These are phyloP conservation scores for Hymenochaete sp. DNA, from an alignment of 1,284 basidiomycete genomes.

Conservation along the genomic window DNA sequence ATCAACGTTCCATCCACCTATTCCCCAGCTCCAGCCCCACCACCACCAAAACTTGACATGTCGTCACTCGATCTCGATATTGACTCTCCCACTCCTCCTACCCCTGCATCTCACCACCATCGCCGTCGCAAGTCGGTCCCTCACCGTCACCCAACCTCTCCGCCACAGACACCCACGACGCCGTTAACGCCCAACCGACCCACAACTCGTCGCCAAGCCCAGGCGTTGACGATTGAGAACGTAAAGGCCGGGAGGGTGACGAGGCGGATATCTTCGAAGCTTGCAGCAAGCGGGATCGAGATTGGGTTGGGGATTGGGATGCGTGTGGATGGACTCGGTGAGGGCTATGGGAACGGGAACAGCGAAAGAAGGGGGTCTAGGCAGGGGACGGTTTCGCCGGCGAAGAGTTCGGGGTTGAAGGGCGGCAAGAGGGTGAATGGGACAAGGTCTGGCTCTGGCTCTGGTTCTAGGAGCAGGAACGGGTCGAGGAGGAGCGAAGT, in stretches of 20 bases:
- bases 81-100: too few species aligned
- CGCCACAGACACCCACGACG: slow-evolving; percentile 9
- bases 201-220: slow-evolving; percentile 15
- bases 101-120: slow-evolving; percentile 1
- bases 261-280: slow-evolving; percentile 11
- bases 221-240: slow-evolving; percentile 12
- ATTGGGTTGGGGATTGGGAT: neutral
- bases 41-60: too few species aligned
- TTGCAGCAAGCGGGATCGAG: slow-evolving; percentile 10
- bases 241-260: slow-evolving; percentile 5
- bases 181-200: slow-evolving; percentile 14
- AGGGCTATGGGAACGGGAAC: too few species aligned
- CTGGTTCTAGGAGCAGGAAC: too few species aligned
- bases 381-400: too few species aligned
- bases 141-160: slow-evolving; percentile 11
- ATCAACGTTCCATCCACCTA: neutral
- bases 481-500: too few species aligned
- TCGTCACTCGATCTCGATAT: too few species aligned
- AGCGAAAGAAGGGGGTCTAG: too few species aligned
- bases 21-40: too few species aligned
- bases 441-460: too few species aligned
- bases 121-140: slow-evolving; percentile 2
- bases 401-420: too few species aligned
- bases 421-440: too few species aligned
- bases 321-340: neutral